phyloP scores from a whole-genome alignment of 148 eudicot genomes.

The Rhododendron henanense region DNA sequence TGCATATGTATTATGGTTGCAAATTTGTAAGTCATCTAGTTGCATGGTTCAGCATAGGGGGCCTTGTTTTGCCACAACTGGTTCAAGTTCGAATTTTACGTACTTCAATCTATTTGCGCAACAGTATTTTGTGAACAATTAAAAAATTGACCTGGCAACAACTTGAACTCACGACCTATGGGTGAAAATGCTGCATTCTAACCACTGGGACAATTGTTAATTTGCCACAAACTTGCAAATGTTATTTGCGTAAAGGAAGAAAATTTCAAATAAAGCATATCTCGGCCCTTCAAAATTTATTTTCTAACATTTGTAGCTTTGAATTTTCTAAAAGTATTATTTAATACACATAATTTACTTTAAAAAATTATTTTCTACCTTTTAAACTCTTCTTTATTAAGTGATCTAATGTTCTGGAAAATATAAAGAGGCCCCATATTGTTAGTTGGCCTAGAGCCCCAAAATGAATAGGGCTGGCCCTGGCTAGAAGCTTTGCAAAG shows the following conservation, averaged over 20 bases:
- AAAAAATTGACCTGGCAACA: background rate
- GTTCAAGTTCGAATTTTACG: background rate
- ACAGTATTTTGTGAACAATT: background rate
- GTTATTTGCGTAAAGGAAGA: background rate
- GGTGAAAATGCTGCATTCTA: slow-evolving; percentile 4
- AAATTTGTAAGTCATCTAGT: too few relatives aligned
- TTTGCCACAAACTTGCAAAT: background rate
- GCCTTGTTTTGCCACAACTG: too few relatives aligned
- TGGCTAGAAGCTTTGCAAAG: background rate
- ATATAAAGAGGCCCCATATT: background rate
- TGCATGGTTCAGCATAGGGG: too few relatives aligned
- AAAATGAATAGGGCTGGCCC: background rate
- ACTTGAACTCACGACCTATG: background rate
- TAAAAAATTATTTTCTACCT: background rate
- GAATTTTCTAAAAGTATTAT: background rate
- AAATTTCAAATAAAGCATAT: background rate
- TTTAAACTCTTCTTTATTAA: background rate
- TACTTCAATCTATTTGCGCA: background rate
- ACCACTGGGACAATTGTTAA: background rate
- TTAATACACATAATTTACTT: background rate
- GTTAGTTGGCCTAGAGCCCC: background rate
- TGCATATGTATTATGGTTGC: too few relatives aligned
- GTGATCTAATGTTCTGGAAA: background rate
- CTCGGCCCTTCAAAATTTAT: background rate
- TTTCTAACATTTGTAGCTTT: background rate